Percentiles rank a stretch among this genome's conserved stretches.
Evolutionary conservation across 163 green algal species (phyloP).

Genomic region (Scenedesmus sp.): DNA sequence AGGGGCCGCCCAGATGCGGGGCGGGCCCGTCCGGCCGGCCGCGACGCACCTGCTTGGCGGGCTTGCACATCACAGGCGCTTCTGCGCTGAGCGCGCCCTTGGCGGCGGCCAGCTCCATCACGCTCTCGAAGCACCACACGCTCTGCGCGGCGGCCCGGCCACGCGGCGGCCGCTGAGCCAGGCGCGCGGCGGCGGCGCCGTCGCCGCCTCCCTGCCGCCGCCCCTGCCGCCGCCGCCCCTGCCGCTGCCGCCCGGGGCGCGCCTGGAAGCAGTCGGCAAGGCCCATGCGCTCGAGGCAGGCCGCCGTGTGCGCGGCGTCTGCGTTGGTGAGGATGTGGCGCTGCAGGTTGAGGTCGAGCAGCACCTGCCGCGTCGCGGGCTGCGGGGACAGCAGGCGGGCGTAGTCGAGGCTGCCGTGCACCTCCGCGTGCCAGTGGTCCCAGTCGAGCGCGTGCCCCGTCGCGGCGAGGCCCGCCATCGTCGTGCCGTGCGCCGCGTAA

Average conservation of each 20-base stretch:
- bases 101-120: slow-evolving; percentile 58
- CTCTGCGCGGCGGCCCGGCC: slow-evolving; percentile 10
- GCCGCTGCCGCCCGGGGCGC: not conserved
- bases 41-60: slow-evolving; percentile 28
- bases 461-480: slow-evolving; percentile 51
- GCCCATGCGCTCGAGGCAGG: slow-evolving; percentile 70
- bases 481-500: slow-evolving; percentile 56
- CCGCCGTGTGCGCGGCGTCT: slow-evolving; percentile 69
- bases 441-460: slow-evolving; percentile 69
- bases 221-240: not conserved
- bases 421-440: slow-evolving; percentile 77
- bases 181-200: not conserved
- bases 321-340: slow-evolving; percentile 85
- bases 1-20: no score
- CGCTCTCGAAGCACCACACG: slow-evolving; percentile 76
- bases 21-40: no score
- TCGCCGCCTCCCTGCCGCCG: not conserved
- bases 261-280: slow-evolving; percentile 69
- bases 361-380: slow-evolving; percentile 52
- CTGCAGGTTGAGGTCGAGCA: slow-evolving; percentile 60
- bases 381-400: slow-evolving; percentile 61
- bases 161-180: not conserved
- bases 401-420: slow-evolving; percentile 71
- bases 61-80: slow-evolving; percentile 74
- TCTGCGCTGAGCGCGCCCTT: slow-evolving; percentile 48